Evolutionary conservation across 257 asterid species (phyloP).

Genomic region (Osmanthus fragrans): DNA sequence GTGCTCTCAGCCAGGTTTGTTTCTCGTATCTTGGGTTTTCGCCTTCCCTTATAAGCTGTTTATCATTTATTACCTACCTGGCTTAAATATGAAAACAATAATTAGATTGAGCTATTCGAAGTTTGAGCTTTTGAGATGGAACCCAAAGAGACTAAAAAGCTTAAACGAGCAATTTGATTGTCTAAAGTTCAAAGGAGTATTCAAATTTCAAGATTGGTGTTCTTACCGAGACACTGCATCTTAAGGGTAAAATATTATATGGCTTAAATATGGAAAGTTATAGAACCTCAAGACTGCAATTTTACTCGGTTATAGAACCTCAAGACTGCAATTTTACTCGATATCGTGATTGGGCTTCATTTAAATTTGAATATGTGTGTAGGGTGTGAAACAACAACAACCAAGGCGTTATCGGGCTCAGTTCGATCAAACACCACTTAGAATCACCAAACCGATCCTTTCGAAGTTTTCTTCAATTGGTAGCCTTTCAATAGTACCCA

Average conservation of each 20-base stretch:
- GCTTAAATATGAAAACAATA: not conserved
- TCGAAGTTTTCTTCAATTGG: too few species aligned
- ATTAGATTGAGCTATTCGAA: not conserved
- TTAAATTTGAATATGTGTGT: not conserved
- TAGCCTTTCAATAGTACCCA: too few species aligned
- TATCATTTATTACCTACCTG: not conserved
- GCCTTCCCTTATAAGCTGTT: not conserved
- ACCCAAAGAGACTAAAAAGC: not conserved
- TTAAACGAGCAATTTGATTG: not conserved
- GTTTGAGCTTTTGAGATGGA: not conserved
- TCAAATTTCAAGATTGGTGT: too few species aligned
- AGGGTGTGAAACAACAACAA: too few species aligned
- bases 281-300: not conserved
- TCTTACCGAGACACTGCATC: not conserved
- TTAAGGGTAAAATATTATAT: not conserved
- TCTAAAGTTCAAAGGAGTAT: not conserved
- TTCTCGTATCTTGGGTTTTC: not conserved
- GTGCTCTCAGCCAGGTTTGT: conserved; percentile 96
- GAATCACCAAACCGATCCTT: too few species aligned
- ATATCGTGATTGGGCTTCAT: not conserved
- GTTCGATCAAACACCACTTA: too few species aligned
- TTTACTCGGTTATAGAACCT: not conserved
- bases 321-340: not conserved
- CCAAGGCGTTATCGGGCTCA: too few species aligned
- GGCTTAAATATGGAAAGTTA: not conserved